Conservation (phyloP, 257 asterid species). For the Solanum chmielewskii region DNA sequence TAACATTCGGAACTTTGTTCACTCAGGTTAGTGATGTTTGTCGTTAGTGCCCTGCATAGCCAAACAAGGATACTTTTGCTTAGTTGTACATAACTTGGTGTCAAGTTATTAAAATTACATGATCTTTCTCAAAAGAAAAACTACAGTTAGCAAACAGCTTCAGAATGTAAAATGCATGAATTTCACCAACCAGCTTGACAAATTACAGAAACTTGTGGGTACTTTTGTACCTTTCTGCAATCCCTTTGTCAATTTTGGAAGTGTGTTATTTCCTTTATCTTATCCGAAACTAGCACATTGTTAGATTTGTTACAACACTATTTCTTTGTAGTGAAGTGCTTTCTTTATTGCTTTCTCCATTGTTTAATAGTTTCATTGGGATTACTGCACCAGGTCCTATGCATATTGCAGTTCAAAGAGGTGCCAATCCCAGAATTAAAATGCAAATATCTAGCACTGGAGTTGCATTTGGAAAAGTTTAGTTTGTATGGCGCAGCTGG, state of each 20-base stretch:
- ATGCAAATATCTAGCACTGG: neutral
- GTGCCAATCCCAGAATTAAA: neutral
- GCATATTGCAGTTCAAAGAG: neutral
- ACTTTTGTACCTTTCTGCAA: neutral
- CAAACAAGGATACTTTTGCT: neutral
- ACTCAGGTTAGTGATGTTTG: neutral
- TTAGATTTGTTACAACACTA: neutral
- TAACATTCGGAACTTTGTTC: neutral
- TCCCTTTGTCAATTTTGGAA: neutral
- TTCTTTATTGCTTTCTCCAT: neutral
- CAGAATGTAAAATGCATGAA: neutral
- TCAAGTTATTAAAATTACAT: neutral
- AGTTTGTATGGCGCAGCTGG: neutral
- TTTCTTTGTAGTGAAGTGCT: neutral
- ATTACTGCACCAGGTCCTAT: neutral
- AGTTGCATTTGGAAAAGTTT: neutral
- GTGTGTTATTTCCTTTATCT: neutral
- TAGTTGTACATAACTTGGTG: neutral
- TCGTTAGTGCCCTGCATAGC: neutral
- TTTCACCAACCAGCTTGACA: neutral
- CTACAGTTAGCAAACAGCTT: neutral
- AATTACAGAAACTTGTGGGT: neutral
- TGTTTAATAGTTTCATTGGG: neutral
- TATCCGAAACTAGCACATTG: too few relatives aligned
- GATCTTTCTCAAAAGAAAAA: neutral